Evolutionary conservation across 768 basidiomycete species (phyloP).

Genomic region (Lactarius pseudohatsudake): DNA sequence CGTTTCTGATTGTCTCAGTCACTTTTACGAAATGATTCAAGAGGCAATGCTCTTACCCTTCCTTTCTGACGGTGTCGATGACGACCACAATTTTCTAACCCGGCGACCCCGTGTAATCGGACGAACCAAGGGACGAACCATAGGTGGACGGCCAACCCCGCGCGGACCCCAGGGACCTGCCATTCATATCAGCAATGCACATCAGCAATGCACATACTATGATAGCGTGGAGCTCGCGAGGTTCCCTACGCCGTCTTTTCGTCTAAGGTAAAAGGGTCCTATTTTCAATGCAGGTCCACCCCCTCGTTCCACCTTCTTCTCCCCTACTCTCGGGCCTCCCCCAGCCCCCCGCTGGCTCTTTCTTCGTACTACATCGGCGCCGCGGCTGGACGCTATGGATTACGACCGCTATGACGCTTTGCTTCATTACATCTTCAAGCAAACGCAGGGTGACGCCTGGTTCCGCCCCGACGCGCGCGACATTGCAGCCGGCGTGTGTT

Average conservation of each 20-base stretch:
- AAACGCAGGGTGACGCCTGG: conserved; percentile 53
- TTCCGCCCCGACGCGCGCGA: conserved; percentile 52
- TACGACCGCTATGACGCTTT: conserved; percentile 46
- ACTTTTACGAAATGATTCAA: background rate
- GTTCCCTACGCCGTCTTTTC: background rate
- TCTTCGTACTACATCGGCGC: background rate
- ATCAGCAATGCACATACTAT: background rate
- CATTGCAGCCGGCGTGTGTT: conserved; percentile 48
- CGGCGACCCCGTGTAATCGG: background rate
- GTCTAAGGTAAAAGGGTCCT: conserved; percentile 22
- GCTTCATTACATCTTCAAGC: conserved; percentile 46
- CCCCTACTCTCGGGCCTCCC: conserved; percentile 3
- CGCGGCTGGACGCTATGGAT: conserved; percentile 34
- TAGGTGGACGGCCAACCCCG: background rate
- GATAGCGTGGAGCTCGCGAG: background rate
- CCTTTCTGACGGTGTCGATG: background rate
- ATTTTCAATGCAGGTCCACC: background rate
- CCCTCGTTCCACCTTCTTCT: background rate
- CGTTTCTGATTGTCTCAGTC: background rate
- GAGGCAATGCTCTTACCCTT: background rate
- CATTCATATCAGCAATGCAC: background rate
- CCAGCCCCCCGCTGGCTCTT: background rate
- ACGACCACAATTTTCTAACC: background rate
- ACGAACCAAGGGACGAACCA: background rate
- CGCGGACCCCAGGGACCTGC: background rate